Evolutionary conservation across 345 rosid genomes (phyloP), one percentile per base, ranked within the genome.

Genomic region (Aegle marmelos): DNA sequence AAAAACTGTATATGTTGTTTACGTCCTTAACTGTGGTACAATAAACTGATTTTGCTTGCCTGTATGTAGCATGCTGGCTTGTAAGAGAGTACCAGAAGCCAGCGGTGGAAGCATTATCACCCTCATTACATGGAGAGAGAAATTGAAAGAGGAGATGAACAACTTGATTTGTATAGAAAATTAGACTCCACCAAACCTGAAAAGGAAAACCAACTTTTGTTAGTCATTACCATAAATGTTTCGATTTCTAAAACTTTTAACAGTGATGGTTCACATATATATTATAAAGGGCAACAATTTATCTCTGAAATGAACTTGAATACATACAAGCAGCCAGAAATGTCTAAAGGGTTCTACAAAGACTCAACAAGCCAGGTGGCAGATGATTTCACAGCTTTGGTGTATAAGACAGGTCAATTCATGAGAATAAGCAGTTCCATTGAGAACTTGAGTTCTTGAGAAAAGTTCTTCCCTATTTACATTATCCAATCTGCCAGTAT

Each of bases 151-250:
- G 57, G 56, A 4, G 48, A 65, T 39, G 54, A 39, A 57, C n/a
- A 14, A 37, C 50, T 16, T 37, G 14, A 48, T 65, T 63, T 27
- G 60, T 28, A 59, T 57, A 2, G 33, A 48, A 68, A 36, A 39
- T 25, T 36, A 37, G 62, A 28, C 79, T 78, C 61, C 74, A 33
- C 17, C 14, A 11, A 76, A 45, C 80, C 80, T 76, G 80, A 30
- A 58, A 72, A 73, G 73, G 34, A 76, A 61, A 70, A 41, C 10
- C 30, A 59, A 6, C 7, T 25, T 65, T 56, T 19, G 70, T 28
- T 30, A 4, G 41, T 31, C 13, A 22, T 67, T 33, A 9, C 11
- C 62, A 22, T 34, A 54, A 22, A 50, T 21, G 59, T 54, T 63
- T 73, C 11, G 24, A 30, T 68, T 75, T 54, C 31, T 21, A 67